Percentiles rank a stretch among this genome's conserved stretches.
Conservation (phyloP, 257 asterid genomes). For the Solanum pinnatisectum region DNA sequence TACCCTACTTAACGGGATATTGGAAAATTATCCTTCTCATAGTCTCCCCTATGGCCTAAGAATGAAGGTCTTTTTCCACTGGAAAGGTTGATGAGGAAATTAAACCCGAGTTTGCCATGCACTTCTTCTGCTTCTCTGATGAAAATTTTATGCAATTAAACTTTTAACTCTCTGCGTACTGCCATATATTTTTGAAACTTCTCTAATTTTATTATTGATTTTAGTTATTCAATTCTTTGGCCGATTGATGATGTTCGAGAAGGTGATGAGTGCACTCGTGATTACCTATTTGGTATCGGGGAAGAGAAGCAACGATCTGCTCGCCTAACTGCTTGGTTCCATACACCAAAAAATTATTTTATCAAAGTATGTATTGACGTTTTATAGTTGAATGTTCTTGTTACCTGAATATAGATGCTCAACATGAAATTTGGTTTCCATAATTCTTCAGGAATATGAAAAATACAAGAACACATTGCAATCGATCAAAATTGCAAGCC, state of each 20-base stretch:
- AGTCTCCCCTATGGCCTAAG: neutral
- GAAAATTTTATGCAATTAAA: neutral
- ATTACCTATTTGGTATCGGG: conserved; percentile 78
- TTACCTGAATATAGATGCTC: neutral
- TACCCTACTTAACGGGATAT: neutral
- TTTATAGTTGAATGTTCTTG: neutral
- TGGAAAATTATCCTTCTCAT: neutral
- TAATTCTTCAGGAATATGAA: conserved; percentile 52
- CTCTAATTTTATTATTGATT: conserved; percentile 3
- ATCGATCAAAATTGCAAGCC: conserved; percentile 28
- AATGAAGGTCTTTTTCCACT: neutral
- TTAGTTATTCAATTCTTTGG: conserved; percentile 91
- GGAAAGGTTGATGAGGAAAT: neutral
- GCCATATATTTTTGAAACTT: neutral
- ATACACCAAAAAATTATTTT: conserved; percentile 78
- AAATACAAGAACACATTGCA: conserved; percentile 40
- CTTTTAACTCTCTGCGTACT: neutral
- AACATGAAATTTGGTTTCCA: neutral
- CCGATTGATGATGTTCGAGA: conserved; percentile 45
- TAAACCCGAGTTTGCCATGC: neutral
- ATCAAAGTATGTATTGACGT: conserved; percentile 40
- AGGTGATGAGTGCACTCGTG: conserved; percentile 87
- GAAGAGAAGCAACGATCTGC: conserved; percentile 93
- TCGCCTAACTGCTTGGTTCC: conserved; percentile 98
- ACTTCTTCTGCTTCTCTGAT: neutral